Evolutionary conservation across 2,329 filamentous ascomycete species (phyloP), one percentile per base, ranked within the genome.

Genomic region (Shiraia sp.): DNA sequence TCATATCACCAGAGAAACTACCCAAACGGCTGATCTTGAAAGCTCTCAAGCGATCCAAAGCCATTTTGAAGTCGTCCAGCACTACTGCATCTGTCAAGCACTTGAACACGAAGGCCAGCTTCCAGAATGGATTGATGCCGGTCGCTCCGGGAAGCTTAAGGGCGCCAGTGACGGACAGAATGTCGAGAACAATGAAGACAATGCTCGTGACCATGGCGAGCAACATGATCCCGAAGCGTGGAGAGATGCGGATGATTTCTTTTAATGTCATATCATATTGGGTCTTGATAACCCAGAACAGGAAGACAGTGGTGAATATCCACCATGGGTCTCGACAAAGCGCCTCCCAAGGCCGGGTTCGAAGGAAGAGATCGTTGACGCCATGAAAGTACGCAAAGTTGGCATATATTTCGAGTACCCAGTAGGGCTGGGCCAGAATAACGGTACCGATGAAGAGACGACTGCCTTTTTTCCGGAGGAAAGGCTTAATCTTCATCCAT

Each of bases 51-150:
- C 72, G 66, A 44, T 77, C 75, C 16, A 78, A 60, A 0, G 74
- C 75, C 3, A 81, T 83, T 57, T 85, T 85, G 75, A 86, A 86
- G 54, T 86, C 83, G 55, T 86, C 83, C 9, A 86, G 76, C 36
- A 86, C 77, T 36, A 86, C 80, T 0, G 78, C 81, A 57, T 86
- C 83, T 14, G 82, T 84, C 32, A 86, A 73, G 47, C 83, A 86
- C 65, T 86, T 86, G 73, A 84, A 85, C 15, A 85, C 77, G 32
- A 83, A 80, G 0, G 78, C 76, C 9, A 83, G 59, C 74, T 80
- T 83, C 82, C 82, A 85, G 61, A 83, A 85, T 0, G 82, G 82
- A 55, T 85, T 82, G 53, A 85, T 79, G n/a, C 80, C 80, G 6
- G 78, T 78, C 0, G 72, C 67, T 4, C 59, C 57, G 3, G 51